A percentile compares a stretch with the other conserved stretches of the same genome.
Conservation (phyloP, 2,329 filamentous ascomycete species). For the Colletotrichum kahawae region DNA sequence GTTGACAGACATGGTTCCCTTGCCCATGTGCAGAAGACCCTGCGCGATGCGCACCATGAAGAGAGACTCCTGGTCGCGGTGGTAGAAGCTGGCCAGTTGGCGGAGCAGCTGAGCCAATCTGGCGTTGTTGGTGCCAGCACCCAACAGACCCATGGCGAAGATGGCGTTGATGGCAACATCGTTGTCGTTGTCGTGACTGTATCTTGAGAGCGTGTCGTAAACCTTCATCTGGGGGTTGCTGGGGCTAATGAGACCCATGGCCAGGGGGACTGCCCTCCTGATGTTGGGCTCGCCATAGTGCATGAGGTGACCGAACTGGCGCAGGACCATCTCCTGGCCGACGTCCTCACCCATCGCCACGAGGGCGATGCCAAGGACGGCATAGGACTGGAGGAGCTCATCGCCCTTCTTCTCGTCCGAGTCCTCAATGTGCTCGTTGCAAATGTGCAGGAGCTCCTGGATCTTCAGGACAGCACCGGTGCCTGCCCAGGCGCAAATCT, state of each 20-base stretch:
- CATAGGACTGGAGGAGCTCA: constrained; percentile 93
- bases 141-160: constrained; percentile 97
- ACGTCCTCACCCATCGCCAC: constrained; percentile 99
- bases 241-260: constrained; percentile 94
- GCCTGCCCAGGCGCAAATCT: constrained; percentile 97
- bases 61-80: constrained; percentile 91
- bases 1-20: constrained; percentile 93
- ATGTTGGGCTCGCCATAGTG: constrained; percentile 99
- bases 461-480: constrained; percentile 97
- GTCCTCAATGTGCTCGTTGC: constrained; percentile 96
- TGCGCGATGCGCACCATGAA: constrained; percentile 99
- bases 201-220: constrained; percentile 95
- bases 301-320: constrained; percentile 98
- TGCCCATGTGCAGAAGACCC: constrained; percentile 98
- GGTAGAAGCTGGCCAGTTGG: constrained; percentile 97
- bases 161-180: constrained; percentile 98
- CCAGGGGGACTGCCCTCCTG: constrained; percentile 91
- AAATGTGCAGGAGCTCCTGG: constrained; percentile 95
- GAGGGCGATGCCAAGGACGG: constrained; percentile 89
- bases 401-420: constrained; percentile 94
- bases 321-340: constrained; percentile 97
- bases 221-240: constrained; percentile 99
- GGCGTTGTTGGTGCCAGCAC: constrained; percentile 97
- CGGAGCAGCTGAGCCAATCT: constrained; percentile 91
- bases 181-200: constrained; percentile 98